Conservation (phyloP, 2,329 filamentous ascomycete species). For the Pseudocercospora ulei region DNA sequence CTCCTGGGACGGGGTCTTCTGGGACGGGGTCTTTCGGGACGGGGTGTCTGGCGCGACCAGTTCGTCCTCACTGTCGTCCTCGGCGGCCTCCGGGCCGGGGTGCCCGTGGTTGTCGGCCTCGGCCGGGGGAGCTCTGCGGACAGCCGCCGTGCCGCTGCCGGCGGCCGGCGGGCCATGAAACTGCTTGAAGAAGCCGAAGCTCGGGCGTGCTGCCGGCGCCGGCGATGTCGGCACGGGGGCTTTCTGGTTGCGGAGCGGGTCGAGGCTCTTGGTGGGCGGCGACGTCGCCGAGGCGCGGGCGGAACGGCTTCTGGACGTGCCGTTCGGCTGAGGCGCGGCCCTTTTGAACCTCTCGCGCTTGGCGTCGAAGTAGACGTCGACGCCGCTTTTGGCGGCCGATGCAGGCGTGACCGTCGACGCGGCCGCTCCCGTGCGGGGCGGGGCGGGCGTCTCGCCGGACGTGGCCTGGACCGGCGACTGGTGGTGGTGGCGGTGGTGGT, state of each 20-base stretch:
- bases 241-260: conserved; percentile 23
- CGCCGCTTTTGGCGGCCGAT: conserved; percentile 9
- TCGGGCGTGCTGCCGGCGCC: conserved; percentile 7
- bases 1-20: too few relatives aligned
- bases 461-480: conserved; percentile 12
- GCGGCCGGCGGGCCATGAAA: conserved; percentile 17
- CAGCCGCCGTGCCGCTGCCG: not conserved
- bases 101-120: not conserved
- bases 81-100: conserved; percentile 7
- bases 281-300: not conserved
- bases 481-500: too few relatives aligned
- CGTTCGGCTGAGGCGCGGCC: not conserved
- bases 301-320: not conserved
- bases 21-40: not conserved
- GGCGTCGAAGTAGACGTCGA: conserved; percentile 9
- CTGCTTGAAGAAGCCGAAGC: conserved; percentile 29
- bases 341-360: conserved; percentile 13
- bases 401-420: not conserved
- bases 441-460: conserved; percentile 7
- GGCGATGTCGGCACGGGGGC: conserved; percentile 3
- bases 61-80: conserved; percentile 22
- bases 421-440: conserved; percentile 8
- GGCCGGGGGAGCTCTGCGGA: not conserved
- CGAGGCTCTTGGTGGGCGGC: conserved; percentile 13
- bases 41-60: conserved; percentile 9